Conservation (phyloP, 2,329 filamentous ascomycete genomes). For the Orbilia brochopaga region DNA sequence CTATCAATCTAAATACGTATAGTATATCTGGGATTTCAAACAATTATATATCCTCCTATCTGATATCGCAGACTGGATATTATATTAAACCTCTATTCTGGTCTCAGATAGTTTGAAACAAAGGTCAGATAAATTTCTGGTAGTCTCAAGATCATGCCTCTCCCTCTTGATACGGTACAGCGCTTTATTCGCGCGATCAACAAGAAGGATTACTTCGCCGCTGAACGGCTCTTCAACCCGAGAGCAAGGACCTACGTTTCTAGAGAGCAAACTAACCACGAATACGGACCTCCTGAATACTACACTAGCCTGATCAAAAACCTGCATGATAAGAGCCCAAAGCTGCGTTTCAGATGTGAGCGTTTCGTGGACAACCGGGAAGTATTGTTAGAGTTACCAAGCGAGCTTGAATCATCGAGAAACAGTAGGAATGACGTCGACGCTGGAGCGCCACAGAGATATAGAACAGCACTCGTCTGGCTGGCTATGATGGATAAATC, state of each 20-base stretch:
- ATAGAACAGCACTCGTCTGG: slow-evolving; percentile 6
- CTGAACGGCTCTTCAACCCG: slow-evolving; percentile 4
- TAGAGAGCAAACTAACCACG: neutral
- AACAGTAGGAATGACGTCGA: too few species aligned
- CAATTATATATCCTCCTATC: too few species aligned
- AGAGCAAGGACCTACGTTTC: slow-evolving; percentile 8
- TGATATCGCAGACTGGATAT: too few species aligned
- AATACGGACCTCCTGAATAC: neutral
- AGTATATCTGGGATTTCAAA: too few species aligned
- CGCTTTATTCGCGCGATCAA: slow-evolving; percentile 4
- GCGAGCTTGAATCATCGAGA: too few species aligned
- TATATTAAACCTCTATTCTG: too few species aligned
- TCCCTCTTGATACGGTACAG: neutral
- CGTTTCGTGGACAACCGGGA: slow-evolving; percentile 3
- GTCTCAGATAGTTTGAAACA: too few species aligned
- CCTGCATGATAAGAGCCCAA: neutral
- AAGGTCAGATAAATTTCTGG: too few species aligned
- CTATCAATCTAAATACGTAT: too few species aligned
- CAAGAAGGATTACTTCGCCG: neutral
- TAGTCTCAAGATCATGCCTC: too few species aligned
- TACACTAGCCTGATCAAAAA: neutral
- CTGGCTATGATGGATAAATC: neutral
- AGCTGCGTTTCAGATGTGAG: neutral
- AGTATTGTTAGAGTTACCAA: neutral
- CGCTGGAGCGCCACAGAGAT: neutral